A percentile compares a stretch with the other conserved stretches of the same genome.
Conservation (phyloP, 1,284 basidiomycete genomes). For the Marasmius oreades region DNA sequence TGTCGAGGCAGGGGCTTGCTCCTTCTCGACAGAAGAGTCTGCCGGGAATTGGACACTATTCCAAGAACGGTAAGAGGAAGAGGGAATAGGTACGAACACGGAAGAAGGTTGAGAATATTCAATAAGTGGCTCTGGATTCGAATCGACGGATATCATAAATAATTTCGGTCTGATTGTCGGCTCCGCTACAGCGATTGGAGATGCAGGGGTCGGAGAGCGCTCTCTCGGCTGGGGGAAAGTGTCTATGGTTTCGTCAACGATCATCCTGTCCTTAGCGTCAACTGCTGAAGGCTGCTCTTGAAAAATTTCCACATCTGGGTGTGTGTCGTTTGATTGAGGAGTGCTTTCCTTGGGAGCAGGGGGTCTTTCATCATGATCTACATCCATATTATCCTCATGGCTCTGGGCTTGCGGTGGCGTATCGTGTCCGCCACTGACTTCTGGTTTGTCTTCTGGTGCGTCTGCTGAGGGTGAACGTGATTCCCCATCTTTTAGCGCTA, state of each 20-base stretch:
- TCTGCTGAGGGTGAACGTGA: no score
- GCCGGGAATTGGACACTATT: slow-evolving; percentile 7
- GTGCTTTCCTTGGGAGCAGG: not conserved
- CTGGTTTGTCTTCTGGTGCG: not conserved
- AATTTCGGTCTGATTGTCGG: not conserved
- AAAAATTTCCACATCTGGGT: not conserved
- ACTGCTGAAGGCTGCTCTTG: not conserved
- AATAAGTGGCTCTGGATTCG: not conserved
- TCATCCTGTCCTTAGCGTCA: not conserved
- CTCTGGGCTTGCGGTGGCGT: no score
- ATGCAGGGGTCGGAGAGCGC: no score
- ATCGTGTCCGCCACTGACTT: not conserved
- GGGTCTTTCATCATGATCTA: not conserved
- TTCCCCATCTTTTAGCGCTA: no score
- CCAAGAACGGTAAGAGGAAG: slow-evolving; percentile 2
- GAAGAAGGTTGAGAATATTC: slow-evolving; percentile 2
- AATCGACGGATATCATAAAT: slow-evolving; percentile 2
- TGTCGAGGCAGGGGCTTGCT: slow-evolving; percentile 9
- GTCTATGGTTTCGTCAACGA: not conserved
- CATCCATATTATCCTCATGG: not conserved
- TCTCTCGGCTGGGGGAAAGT: not conserved
- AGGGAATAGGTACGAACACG: slow-evolving; percentile 12
- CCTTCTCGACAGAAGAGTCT: slow-evolving; percentile 22
- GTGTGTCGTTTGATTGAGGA: not conserved
- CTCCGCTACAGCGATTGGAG: not conserved